Evolutionary conservation across 805 yeast species (phyloP).

Genomic region (Zygosaccharomyces lentus): DNA sequence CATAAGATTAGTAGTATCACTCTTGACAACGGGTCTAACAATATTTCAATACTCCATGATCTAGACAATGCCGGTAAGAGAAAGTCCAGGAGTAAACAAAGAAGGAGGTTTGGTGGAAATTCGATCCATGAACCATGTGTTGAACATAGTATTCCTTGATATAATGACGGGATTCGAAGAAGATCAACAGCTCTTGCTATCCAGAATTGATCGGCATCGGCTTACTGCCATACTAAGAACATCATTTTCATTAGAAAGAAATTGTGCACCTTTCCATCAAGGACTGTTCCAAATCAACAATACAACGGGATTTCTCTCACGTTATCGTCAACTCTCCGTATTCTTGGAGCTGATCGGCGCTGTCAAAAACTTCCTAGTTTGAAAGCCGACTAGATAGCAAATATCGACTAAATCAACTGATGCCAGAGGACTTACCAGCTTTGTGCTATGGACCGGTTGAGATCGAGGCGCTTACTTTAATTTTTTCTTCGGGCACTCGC

Average conservation of each 20-base stretch:
- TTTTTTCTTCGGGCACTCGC: constrained; percentile 12
- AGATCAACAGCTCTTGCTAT: constrained; percentile 5
- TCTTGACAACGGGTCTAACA: constrained; percentile 9
- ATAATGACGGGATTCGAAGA: constrained; percentile 9
- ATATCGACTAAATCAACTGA: constrained; percentile 10
- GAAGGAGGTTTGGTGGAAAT: constrained; percentile 7
- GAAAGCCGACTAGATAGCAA: constrained; percentile 8
- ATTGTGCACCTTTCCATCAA: constrained; percentile 5
- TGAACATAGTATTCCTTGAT: constrained; percentile 9
- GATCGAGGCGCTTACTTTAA: constrained; percentile 3
- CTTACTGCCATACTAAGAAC: constrained; percentile 7
- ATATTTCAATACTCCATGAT: constrained; percentile 8
- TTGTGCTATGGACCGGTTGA: constrained; percentile 12
- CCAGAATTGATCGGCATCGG: constrained; percentile 12
- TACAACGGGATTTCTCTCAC: constrained; percentile 10
- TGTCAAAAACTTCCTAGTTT: constrained; percentile 6
- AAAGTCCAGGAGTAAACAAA: constrained; percentile 7
- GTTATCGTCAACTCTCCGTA: constrained; percentile 10
- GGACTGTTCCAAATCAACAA: constrained; percentile 8
- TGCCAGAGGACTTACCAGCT: constrained; percentile 8
- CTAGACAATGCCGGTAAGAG: constrained; percentile 9
- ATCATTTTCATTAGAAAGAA: constrained; percentile 12
- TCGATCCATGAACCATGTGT: constrained; percentile 11
- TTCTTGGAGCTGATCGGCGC: constrained; percentile 8
- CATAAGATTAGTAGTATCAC: constrained; percentile 12